phyloP scores from a whole-genome alignment of 2,329 filamentous ascomycete genomes.

The Epichloe sylvatica region DNA sequence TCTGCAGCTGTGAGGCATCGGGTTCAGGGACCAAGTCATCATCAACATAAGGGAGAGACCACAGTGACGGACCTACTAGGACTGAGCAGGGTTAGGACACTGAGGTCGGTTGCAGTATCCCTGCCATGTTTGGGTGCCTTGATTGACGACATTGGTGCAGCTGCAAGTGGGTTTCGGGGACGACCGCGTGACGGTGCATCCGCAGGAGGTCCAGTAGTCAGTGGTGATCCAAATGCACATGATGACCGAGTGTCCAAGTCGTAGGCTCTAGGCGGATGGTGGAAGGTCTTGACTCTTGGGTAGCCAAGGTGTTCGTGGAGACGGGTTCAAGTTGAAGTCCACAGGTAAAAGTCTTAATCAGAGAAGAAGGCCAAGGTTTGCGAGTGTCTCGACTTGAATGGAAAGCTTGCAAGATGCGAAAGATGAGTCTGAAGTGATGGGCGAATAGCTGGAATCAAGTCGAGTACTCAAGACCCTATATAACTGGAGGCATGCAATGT shows the following conservation, averaged over 20 bases:
- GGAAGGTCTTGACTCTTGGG: background rate
- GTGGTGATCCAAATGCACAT: conserved; percentile 23
- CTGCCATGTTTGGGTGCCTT: conserved; percentile 18
- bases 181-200: conserved; percentile 14
- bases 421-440: background rate
- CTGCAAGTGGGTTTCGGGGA: conserved; percentile 16
- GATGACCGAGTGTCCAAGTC: conserved; percentile 6
- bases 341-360: conserved; percentile 2
- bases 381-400: background rate
- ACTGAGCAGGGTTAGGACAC: conserved; percentile 18
- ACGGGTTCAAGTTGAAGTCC: background rate
- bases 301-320: background rate
- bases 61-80: background rate
- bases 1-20: background rate
- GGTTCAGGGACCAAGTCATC: background rate
- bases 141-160: conserved; percentile 16
- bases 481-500: background rate
- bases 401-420: background rate
- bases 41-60: background rate
- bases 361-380: background rate
- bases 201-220: conserved; percentile 19
- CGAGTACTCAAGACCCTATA: background rate
- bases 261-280: background rate
- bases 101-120: conserved; percentile 18
- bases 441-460: background rate